Evolutionary conservation across 805 yeast species (phyloP).

Genomic region (Citeromyces matritensis): DNA sequence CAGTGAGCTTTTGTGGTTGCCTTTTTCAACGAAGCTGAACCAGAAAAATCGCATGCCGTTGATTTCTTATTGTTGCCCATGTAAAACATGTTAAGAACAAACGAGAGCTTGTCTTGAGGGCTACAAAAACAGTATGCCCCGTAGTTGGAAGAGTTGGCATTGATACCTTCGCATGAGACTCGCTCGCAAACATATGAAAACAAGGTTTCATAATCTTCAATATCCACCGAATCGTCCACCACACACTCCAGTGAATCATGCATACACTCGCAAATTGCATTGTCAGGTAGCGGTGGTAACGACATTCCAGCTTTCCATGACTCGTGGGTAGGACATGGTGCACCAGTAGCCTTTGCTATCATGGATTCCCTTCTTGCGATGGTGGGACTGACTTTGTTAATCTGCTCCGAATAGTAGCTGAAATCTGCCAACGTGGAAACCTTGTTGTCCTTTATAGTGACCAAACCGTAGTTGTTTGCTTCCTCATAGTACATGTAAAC

Average conservation of each 20-base stretch:
- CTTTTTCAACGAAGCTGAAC: conserved; percentile 42
- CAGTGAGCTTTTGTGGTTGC: conserved; percentile 39
- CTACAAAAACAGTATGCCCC: conserved; percentile 67
- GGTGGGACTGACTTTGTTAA: conserved; percentile 38
- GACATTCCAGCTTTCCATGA: conserved; percentile 55
- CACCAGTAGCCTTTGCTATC: conserved; percentile 23
- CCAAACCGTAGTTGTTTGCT: conserved; percentile 63
- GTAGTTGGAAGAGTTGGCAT: conserved; percentile 44
- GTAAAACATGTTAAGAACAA: conserved; percentile 52
- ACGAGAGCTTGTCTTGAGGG: conserved; percentile 48
- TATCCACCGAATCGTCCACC: conserved; percentile 34
- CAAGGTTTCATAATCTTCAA: conserved; percentile 42
- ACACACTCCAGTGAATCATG: conserved; percentile 41
- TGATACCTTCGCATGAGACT: conserved; percentile 42
- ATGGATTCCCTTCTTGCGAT: conserved; percentile 22
- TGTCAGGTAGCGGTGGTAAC: conserved; percentile 71
- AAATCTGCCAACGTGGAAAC: conserved; percentile 52
- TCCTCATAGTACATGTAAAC: conserved; percentile 79
- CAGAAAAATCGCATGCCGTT: conserved; percentile 56
- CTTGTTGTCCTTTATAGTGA: conserved; percentile 26
- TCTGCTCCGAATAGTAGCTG: conserved; percentile 44
- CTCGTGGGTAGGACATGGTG: conserved; percentile 41
- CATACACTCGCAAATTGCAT: conserved; percentile 51
- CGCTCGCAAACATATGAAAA: conserved; percentile 43
- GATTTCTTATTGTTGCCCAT: conserved; percentile 20